phyloP scores from a whole-genome alignment of 306 rosid species.

The Trifolium fragiferum region DNA sequence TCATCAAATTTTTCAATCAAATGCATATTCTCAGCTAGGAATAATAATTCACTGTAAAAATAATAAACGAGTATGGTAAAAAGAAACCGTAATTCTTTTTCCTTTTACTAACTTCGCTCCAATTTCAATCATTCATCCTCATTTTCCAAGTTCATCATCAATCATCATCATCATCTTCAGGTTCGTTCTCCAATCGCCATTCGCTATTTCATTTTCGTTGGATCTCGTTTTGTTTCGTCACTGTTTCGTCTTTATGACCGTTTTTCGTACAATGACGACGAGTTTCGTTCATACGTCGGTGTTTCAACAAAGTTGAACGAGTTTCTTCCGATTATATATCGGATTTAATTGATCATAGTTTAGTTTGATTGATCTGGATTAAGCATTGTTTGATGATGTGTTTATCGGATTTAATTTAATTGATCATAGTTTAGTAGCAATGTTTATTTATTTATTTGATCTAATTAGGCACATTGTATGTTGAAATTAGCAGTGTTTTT shows the following conservation, averaged over 20 bases:
- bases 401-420: too few relatives aligned
- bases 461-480: neutral
- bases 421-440: neutral
- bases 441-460: neutral
- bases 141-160: neutral
- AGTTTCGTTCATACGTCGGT: neutral
- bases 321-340: neutral
- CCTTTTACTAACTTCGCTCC: neutral
- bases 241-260: neutral
- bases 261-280: neutral
- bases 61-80: neutral
- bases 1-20: neutral
- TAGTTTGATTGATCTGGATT: constrained; percentile 2
- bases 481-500: neutral
- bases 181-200: neutral
- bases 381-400: neutral
- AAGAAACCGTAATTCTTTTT: neutral
- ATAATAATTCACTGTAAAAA: neutral
- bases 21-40: neutral
- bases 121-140: neutral
- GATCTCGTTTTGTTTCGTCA: neutral
- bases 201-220: neutral
- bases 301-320: neutral
- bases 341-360: neutral
- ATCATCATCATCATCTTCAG: neutral